Conservation (phyloP, 495 filamentous ascomycete genomes). For the Penicillium paxilli region DNA sequence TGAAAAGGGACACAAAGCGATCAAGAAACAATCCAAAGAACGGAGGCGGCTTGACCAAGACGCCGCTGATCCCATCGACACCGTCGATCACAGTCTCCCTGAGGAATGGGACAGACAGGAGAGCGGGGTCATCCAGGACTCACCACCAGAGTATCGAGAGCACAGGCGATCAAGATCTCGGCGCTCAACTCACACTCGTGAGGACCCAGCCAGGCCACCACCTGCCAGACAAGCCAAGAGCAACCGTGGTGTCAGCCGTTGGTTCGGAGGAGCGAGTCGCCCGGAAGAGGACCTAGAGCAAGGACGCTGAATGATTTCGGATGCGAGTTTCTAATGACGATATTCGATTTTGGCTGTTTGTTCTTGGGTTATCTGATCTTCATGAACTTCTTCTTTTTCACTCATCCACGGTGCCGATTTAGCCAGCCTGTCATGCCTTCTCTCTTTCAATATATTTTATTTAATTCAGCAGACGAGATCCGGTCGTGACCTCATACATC, state of each 20-base stretch:
- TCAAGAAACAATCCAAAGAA: constrained; percentile 20
- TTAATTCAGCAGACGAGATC: constrained; percentile 40
- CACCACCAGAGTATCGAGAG: constrained; percentile 31
- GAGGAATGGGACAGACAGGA: constrained; percentile 44
- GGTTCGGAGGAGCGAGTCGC: constrained; percentile 36
- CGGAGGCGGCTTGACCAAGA: background rate
- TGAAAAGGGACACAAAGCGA: constrained; percentile 37
- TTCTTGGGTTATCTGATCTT: background rate
- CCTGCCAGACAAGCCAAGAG: constrained; percentile 23
- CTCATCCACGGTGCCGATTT: background rate
- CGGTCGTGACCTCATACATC: constrained; percentile 54
- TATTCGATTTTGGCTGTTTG: background rate
- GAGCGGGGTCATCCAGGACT: constrained; percentile 19
- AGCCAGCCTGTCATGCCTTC: background rate
- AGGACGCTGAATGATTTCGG: constrained; percentile 18
- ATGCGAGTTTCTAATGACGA: constrained; percentile 15
- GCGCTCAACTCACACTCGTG: constrained; percentile 1
- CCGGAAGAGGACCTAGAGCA: constrained; percentile 32
- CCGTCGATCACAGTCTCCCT: constrained; percentile 38
- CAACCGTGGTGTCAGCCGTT: constrained; percentile 24
- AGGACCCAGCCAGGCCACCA: constrained; percentile 19
- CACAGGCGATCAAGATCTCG: constrained; percentile 10
- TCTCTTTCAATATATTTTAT: constrained; percentile 33
- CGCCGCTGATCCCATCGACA: background rate
- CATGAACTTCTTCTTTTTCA: background rate